Evolutionary conservation across 192 early-diverging fungal species (phyloP).

Genomic region (Coemansia sp.): DNA sequence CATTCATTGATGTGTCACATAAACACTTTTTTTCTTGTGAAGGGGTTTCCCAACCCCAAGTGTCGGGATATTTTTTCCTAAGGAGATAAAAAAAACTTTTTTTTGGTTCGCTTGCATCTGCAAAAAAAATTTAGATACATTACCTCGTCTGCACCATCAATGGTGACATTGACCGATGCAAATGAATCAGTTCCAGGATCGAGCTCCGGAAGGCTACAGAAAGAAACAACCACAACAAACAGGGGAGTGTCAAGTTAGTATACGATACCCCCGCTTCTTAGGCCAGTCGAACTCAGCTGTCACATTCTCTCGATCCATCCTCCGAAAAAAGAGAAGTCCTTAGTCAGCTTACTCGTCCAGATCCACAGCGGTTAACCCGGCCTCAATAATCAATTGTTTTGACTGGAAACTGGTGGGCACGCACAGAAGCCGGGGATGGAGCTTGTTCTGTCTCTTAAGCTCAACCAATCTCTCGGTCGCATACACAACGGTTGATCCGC

Average conservation of each 20-base stretch:
- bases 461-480: slow-evolving; percentile 80
- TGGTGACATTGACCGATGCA: slow-evolving; percentile 71
- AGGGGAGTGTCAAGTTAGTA: neutral
- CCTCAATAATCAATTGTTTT: slow-evolving; percentile 76
- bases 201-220: slow-evolving; percentile 64
- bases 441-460: slow-evolving; percentile 57
- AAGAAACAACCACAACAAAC: neutral
- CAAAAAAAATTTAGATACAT: neutral
- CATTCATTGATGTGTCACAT: neutral
- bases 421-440: slow-evolving; percentile 69
- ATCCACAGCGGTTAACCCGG: slow-evolving; percentile 75
- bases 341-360: slow-evolving; percentile 66
- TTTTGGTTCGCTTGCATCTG: neutral
- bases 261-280: neutral
- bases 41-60: neutral
- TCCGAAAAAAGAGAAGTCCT: neutral
- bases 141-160: slow-evolving; percentile 90
- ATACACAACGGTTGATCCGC: slow-evolving; percentile 85
- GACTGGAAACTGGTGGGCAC: slow-evolving; percentile 94
- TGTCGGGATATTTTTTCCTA: neutral
- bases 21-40: neutral
- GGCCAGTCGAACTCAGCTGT: neutral
- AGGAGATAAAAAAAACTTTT: too few species aligned
- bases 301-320: slow-evolving; percentile 6
- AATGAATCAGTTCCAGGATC: slow-evolving; percentile 21